A percentile compares a stretch with the other conserved stretches of the same genome.
Conservation (phyloP, 331 rosid genomes). For the Erythrophleum ivorense region DNA sequence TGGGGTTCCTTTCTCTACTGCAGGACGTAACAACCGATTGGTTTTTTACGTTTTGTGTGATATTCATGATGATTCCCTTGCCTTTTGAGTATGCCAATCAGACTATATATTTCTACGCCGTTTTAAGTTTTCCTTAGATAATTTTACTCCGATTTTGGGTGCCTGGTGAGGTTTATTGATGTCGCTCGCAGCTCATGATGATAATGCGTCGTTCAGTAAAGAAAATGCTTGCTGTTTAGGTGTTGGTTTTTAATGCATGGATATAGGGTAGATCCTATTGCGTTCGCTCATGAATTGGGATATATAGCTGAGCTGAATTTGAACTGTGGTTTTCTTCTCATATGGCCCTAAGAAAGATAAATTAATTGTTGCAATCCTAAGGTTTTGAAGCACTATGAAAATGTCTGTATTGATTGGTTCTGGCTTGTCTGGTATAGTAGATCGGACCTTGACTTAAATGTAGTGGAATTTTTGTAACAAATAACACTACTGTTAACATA, state of each 20-base stretch:
- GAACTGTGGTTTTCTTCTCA: not conserved
- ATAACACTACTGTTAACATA: not conserved
- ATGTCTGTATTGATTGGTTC: not conserved
- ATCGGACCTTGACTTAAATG: not conserved
- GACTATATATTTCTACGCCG: too few relatives aligned
- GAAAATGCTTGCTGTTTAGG: not conserved
- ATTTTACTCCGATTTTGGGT: not conserved
- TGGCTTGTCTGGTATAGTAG: not conserved
- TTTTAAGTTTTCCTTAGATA: not conserved
- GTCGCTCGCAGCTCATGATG: too few relatives aligned
- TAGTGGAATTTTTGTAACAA: not conserved
- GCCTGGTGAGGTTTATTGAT: not conserved
- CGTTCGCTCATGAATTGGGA: not conserved
- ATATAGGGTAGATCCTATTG: not conserved
- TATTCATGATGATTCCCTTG: not conserved
- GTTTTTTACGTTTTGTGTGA: not conserved
- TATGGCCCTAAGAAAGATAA: not conserved
- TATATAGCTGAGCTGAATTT: not conserved
- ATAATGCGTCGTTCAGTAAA: not conserved
- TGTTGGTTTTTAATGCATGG: not conserved
- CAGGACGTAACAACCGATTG: not conserved
- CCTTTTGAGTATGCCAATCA: not conserved
- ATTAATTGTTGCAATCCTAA: too few relatives aligned
- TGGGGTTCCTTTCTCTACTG: not conserved
- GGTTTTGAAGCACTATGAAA: not conserved